phyloP scores from a whole-genome alignment of 805 yeast species.

The Hanseniaspora mollemarum region DNA sequence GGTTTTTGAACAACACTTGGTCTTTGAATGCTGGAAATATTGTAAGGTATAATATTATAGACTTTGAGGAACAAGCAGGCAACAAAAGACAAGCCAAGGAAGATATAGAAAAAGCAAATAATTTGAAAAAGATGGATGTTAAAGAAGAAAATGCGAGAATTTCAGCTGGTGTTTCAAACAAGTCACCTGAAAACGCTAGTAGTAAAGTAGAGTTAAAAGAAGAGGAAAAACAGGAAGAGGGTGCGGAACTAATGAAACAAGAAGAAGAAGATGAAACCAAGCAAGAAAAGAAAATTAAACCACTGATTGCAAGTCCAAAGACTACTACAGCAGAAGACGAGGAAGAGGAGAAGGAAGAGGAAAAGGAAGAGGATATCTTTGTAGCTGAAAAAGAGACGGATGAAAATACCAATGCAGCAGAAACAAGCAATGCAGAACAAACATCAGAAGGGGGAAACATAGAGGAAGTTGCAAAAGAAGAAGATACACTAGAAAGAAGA shows the following conservation, averaged over 20 bases:
- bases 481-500: neutral
- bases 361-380: slow-evolving; percentile 2
- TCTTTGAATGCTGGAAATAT: neutral
- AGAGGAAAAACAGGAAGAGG: slow-evolving; percentile 3
- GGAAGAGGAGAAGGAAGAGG: neutral
- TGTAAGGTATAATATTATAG: neutral
- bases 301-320: slow-evolving; percentile 10
- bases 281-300: slow-evolving; percentile 11
- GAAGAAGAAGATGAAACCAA: slow-evolving; percentile 16
- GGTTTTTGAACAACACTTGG: slow-evolving; percentile 7
- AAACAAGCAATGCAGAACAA: neutral
- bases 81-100: slow-evolving; percentile 17
- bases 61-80: slow-evolving; percentile 17
- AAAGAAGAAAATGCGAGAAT: slow-evolving; percentile 14
- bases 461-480: neutral
- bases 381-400: slow-evolving; percentile 15
- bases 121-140: slow-evolving; percentile 4
- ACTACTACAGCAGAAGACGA: slow-evolving; percentile 13
- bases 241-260: neutral
- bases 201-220: neutral
- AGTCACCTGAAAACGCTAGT: neutral
- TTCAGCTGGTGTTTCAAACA: neutral
- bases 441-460: slow-evolving; percentile 1
- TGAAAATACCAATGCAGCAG: slow-evolving; percentile 13
- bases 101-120: slow-evolving; percentile 15